phyloP scores from a whole-genome alignment of 1,284 basidiomycete species.

The Sporisorium graminicola region DNA sequence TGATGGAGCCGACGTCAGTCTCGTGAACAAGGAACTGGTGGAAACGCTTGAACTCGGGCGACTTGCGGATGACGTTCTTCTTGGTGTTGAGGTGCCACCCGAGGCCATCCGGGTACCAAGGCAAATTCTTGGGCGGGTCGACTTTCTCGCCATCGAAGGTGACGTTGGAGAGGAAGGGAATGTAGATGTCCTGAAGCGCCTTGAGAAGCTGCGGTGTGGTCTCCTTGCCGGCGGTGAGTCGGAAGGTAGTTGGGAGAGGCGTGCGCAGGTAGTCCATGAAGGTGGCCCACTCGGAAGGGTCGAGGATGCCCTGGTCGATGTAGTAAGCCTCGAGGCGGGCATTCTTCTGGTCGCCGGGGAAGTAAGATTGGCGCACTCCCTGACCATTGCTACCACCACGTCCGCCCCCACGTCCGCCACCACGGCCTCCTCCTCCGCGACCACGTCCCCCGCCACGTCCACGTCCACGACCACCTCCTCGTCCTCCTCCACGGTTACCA shows the following conservation, averaged over 20 bases:
- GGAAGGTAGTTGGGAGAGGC: conserved; percentile 92
- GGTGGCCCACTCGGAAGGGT: conserved; percentile 78
- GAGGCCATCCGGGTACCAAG: conserved; percentile 93
- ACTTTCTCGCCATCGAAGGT: conserved; percentile 80
- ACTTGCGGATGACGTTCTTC: conserved; percentile 89
- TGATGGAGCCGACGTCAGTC: conserved; percentile 97
- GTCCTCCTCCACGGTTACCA: conserved; percentile 35
- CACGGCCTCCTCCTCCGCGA: conserved; percentile 31
- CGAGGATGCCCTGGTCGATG: conserved; percentile 64
- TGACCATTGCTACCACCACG: conserved; percentile 25
- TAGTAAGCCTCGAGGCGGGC: conserved; percentile 65
- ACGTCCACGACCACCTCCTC: conserved; percentile 32
- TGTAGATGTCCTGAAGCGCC: conserved; percentile 73
- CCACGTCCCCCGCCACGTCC: conserved; percentile 38
- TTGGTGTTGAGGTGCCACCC: conserved; percentile 96
- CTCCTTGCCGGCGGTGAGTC: conserved; percentile 76
- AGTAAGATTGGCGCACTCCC: conserved; percentile 26
- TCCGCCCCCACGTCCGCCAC: conserved; percentile 41
- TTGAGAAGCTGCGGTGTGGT: conserved; percentile 62
- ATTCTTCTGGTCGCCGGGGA: conserved; percentile 44
- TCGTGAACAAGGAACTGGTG: conserved; percentile 97
- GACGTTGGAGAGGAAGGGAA: conserved; percentile 81
- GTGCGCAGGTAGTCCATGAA: conserved; percentile 80
- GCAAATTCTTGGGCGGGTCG: conserved; percentile 82
- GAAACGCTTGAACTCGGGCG: conserved; percentile 93